Evolutionary conservation across 176 grass and related monocot genomes (phyloP), one percentile per base, ranked within the genome.

Genomic region (Aegilops umbellulata): DNA sequence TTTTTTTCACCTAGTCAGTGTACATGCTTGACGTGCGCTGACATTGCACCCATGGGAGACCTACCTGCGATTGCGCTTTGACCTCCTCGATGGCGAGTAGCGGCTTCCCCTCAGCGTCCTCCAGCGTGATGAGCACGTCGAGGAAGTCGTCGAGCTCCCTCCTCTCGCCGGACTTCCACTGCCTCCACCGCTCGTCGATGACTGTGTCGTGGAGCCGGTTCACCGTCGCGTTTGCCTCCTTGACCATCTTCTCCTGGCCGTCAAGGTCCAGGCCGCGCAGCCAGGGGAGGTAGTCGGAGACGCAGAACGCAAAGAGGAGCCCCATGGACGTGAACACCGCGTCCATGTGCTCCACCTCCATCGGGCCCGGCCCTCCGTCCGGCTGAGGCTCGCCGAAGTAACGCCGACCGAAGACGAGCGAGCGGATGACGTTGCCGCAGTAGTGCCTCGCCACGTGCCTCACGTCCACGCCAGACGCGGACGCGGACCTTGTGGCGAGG

Each of bases 251-350:
- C 67, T 88, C 81, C 49, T 93, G 81, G 20, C 88, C 91, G 44
- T 78, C 85, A 30, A 93, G 17, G 69, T 93, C 84, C 30, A 87
- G 60, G 2, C 80, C 79, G 14, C 75, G 62, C 85, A 93, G 39
- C 61, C 24, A 84, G 11, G 91, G 91, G 20, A 93, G 53, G 69
- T 89, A 93, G 57, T 93, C 91, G 29, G 88, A 87, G 20, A 88
- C 36, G 51, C 69, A 90, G 32, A 90, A 87, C 2, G 87, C 51
- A 36, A 84, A 90, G 58, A 93, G 17, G 30, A 61, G 41, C 0
- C 39, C 51, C 7, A 90, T 70, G 29, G 80, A 34, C 13, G 23
- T 17, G 80, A 93, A 90, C 9, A 80, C 44, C 6, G 81, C 76
- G 25, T 85, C 84, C 35, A 90, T 62, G 65, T 93, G 81, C 81